phyloP scores from a whole-genome alignment of 768 basidiomycete genomes.

The Rubroboletus pulcherrimus region DNA sequence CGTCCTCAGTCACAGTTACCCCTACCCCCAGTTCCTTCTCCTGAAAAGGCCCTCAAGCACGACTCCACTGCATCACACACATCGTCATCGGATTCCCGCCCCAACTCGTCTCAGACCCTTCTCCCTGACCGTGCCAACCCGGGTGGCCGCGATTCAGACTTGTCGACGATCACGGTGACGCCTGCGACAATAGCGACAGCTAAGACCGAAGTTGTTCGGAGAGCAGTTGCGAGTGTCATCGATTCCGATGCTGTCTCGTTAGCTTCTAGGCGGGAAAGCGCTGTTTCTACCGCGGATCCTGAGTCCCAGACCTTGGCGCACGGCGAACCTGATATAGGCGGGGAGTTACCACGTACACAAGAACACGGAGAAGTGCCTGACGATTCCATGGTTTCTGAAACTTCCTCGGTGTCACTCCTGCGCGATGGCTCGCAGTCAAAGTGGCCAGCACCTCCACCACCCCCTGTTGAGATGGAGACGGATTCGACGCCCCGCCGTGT shows the following conservation, averaged over 20 bases:
- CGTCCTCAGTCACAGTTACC: constrained; percentile 9
- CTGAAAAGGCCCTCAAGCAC: neutral
- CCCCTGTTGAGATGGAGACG: constrained; percentile 24
- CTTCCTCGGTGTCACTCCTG: constrained; percentile 16
- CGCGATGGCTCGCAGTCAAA: constrained; percentile 21
- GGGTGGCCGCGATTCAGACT: constrained; percentile 29
- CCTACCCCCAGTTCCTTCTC: constrained; percentile 8
- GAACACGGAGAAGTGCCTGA: constrained; percentile 12
- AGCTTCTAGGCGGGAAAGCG: constrained; percentile 12
- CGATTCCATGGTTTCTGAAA: constrained; percentile 13
- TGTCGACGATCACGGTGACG: constrained; percentile 44
- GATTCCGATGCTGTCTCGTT: constrained; percentile 29
- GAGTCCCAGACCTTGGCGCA: neutral
- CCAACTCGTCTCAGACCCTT: constrained; percentile 20
- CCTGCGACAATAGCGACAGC: constrained; percentile 43
- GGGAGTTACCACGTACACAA: constrained; percentile 4
- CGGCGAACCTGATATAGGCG: neutral
- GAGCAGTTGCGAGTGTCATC: constrained; percentile 52
- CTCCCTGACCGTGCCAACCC: constrained; percentile 10
- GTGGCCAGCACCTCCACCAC: constrained; percentile 31
- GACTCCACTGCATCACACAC: neutral
- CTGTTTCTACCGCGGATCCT: constrained; percentile 9
- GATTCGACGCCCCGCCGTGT: constrained; percentile 26
- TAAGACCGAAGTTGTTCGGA: constrained; percentile 44
- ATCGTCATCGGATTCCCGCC: constrained; percentile 8